phyloP scores from a whole-genome alignment of 306 rosid genomes.

The Mimosa bimucronata region DNA sequence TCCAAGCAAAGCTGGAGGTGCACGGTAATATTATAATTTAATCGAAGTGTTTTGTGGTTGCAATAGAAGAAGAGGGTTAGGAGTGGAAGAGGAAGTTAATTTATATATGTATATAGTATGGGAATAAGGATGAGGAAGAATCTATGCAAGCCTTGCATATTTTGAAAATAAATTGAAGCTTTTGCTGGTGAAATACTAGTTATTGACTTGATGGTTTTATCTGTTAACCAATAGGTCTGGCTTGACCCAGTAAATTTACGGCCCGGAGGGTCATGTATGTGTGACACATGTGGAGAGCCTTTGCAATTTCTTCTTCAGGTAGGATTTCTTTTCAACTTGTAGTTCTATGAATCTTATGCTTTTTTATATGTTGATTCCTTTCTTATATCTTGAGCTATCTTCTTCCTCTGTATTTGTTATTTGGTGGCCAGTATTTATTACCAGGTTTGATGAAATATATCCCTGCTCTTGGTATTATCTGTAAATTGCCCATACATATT shows the following conservation, averaged over 20 bases:
- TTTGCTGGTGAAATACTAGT: background rate
- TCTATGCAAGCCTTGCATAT: background rate
- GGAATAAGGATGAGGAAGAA: background rate
- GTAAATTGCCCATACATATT: background rate
- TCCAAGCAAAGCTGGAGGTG: slow-evolving; percentile 93
- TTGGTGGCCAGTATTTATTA: background rate
- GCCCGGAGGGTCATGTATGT: slow-evolving; percentile 56
- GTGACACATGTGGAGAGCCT: slow-evolving; percentile 81
- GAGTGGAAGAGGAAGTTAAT: background rate
- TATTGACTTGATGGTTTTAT: slow-evolving; percentile 3
- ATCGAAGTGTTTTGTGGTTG: background rate
- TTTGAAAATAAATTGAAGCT: background rate
- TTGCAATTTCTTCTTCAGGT: slow-evolving; percentile 87
- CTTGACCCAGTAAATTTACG: slow-evolving; percentile 83
- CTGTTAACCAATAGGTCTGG: slow-evolving; percentile 70
- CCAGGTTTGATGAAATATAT: background rate
- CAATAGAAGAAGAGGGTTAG: background rate
- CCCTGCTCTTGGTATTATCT: background rate
- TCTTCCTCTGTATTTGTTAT: background rate
- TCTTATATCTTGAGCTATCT: background rate
- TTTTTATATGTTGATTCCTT: background rate
- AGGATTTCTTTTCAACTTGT: slow-evolving; percentile 5
- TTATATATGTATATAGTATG: background rate
- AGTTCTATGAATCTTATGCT: background rate
- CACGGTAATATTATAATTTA: slow-evolving; percentile 53